Evolutionary conservation across 164 flowering plant genomes (phyloP), one percentile per base, ranked within the genome.

Genomic region (Taxillus chinensis): DNA sequence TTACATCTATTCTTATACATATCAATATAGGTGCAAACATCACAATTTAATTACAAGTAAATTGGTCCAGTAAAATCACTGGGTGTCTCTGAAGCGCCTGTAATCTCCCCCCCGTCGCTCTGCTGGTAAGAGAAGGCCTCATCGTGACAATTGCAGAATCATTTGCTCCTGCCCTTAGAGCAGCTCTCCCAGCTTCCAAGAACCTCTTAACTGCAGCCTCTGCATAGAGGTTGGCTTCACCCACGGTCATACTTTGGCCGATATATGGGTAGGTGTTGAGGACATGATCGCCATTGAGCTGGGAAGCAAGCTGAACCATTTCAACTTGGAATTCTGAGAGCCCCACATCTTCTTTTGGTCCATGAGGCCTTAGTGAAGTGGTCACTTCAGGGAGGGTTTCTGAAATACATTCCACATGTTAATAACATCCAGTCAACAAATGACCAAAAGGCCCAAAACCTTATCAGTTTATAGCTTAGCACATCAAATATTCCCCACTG

Each of bases 191-290:
- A 10, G 99, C 99, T 77, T 93, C 97, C 55, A 90, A 62, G 73
- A 93, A 93, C 74, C 96, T 82, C 65, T 69, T 69, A 7, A 93
- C 92, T n/a, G 99, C 92, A 75, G 86, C 95, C 65, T 89, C 95
- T 0, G 87, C 96, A 55, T 93, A 93, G 39, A 58, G 46, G 77
- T 87, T 86, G 55, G 84, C 99, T 78, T 82, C 81, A 60, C 70
- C 78, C 38, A 89, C 99, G 0, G 82, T 86, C 97, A 90, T 88
- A 71, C 54, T 71, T 52, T 76, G 69, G 49, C 97, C 97, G 39
- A 87, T 81, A 62, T 85, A 41, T 7, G 99, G 96, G 67, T 90
- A 93, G 7, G 81, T 50, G 42, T 84, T 85, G 48, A 88, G 86
- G 48, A 89, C 84, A 62, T 89, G 69, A 65, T 93, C 97, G 0